A percentile compares a stretch with the other conserved stretches of the same genome.
Evolutionary conservation across 495 filamentous ascomycete species (phyloP).

Genomic region (Pyronema domesticum): DNA sequence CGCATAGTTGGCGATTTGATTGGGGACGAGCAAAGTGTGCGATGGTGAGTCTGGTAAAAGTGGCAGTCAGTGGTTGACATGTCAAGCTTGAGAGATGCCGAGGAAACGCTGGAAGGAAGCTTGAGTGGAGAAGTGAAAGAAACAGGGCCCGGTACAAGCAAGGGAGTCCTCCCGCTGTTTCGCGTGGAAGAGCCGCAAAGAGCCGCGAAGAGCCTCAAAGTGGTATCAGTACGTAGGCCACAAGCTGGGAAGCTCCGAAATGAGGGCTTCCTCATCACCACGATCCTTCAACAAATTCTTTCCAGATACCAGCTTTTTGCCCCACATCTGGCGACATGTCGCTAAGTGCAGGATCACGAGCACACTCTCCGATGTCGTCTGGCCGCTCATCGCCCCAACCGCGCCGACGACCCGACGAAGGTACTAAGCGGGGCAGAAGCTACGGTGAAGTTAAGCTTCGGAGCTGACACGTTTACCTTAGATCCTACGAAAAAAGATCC

Average conservation of each 20-base stretch:
- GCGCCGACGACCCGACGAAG: slow-evolving; percentile 35
- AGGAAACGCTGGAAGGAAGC: too few relatives aligned
- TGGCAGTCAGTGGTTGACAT: too few relatives aligned
- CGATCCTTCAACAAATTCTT: neutral
- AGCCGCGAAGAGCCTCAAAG: neutral
- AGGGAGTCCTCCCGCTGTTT: too few relatives aligned
- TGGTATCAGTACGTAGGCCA: neutral
- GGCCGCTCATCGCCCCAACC: slow-evolving; percentile 52
- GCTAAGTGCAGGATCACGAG: slow-evolving; percentile 50
- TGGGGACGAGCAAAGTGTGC: neutral
- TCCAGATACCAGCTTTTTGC: neutral
- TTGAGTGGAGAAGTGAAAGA: too few relatives aligned
- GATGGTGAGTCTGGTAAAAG: too few relatives aligned
- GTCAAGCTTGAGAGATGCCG: too few relatives aligned
- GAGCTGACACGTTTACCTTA: slow-evolving; percentile 18
- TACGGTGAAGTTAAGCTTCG: neutral
- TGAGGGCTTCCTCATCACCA: neutral
- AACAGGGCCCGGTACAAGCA: too few relatives aligned
- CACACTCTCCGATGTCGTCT: slow-evolving; percentile 59
- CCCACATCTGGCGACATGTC: slow-evolving; percentile 32
- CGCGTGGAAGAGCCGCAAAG: too few relatives aligned
- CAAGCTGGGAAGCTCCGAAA: too few relatives aligned
- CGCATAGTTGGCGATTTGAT: too few relatives aligned
- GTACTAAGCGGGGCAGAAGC: slow-evolving; percentile 16
- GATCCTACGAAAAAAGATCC: slow-evolving; percentile 70